Conservation (phyloP, 306 rosid genomes). For the Inga leiocalycina region DNA sequence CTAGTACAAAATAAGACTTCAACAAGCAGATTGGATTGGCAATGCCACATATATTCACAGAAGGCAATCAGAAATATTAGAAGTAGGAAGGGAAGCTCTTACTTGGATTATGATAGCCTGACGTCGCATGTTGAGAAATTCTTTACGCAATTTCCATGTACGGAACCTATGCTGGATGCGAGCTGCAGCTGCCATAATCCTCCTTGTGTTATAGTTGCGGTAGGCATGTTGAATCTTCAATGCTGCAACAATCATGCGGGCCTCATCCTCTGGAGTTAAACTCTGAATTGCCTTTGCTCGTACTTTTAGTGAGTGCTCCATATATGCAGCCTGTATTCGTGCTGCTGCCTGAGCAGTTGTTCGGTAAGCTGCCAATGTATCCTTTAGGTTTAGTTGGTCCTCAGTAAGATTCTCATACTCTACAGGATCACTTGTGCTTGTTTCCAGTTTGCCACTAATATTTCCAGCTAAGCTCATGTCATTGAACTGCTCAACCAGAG, state of each 20-base stretch:
- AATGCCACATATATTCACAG: not conserved
- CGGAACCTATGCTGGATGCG: slow-evolving; percentile 82
- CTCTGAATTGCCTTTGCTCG: slow-evolving; percentile 42
- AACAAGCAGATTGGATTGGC: slow-evolving; percentile 6
- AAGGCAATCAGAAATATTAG: slow-evolving; percentile 29
- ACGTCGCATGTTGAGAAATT: slow-evolving; percentile 72
- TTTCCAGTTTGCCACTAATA: slow-evolving; percentile 72
- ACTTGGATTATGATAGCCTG: slow-evolving; percentile 84
- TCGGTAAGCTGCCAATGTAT: slow-evolving; percentile 76
- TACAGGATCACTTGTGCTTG: slow-evolving; percentile 44
- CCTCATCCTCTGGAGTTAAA: slow-evolving; percentile 69
- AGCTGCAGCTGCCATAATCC: slow-evolving; percentile 70
- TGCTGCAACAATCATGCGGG: slow-evolving; percentile 85
- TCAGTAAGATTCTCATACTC: slow-evolving; percentile 64
- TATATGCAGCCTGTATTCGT: slow-evolving; percentile 83
- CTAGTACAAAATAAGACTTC: slow-evolving; percentile 3
- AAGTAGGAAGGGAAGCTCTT: slow-evolving; percentile 36
- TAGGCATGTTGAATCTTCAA: slow-evolving; percentile 98
- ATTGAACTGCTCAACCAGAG: slow-evolving; percentile 74
- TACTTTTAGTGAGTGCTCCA: slow-evolving; percentile 70
- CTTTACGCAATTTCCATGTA: slow-evolving; percentile 77
- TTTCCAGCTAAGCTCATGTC: slow-evolving; percentile 93
- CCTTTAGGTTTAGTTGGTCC: slow-evolving; percentile 75
- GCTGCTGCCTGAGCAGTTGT: slow-evolving; percentile 93
- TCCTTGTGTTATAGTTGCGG: slow-evolving; percentile 60